Evolutionary conservation across 169 alveolate genomes (phyloP).

Genomic region (Eimeria sp.): DNA sequence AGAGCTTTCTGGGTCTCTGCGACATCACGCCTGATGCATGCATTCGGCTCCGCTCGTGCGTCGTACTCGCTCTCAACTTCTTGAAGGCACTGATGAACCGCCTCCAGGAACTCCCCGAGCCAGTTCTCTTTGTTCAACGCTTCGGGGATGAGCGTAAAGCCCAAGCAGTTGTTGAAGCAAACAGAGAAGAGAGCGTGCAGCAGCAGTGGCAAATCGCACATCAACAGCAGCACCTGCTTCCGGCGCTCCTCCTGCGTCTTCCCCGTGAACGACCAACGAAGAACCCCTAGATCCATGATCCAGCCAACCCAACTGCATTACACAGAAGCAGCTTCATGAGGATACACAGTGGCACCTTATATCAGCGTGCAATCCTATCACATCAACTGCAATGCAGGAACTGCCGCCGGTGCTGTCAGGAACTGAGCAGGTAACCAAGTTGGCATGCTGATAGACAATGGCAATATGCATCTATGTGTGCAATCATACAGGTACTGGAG

Average conservation of each 20-base stretch:
- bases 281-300: slow-evolving; percentile 47
- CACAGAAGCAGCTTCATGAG: background rate
- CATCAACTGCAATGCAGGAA: background rate
- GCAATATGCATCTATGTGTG: background rate
- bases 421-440: background rate
- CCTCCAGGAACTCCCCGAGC: slow-evolving; percentile 71
- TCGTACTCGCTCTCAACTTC: slow-evolving; percentile 69
- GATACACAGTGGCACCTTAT: background rate
- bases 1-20: background rate
- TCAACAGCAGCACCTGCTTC: slow-evolving; percentile 45
- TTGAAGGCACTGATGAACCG: slow-evolving; percentile 50
- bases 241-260: slow-evolving; percentile 53
- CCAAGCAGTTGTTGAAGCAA: slow-evolving; percentile 59
- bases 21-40: background rate
- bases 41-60: background rate
- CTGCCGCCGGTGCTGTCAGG: background rate
- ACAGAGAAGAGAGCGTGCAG: slow-evolving; percentile 35
- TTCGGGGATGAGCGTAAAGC: slow-evolving; percentile 36
- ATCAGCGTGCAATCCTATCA: background rate
- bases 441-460: background rate
- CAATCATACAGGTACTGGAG: background rate
- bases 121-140: slow-evolving; percentile 41
- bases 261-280: slow-evolving; percentile 51
- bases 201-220: slow-evolving; percentile 50
- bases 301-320: slow-evolving; percentile 58